Evolutionary conservation across 2,329 filamentous ascomycete species (phyloP).

Genomic region (Colletotrichum echinochloae): DNA sequence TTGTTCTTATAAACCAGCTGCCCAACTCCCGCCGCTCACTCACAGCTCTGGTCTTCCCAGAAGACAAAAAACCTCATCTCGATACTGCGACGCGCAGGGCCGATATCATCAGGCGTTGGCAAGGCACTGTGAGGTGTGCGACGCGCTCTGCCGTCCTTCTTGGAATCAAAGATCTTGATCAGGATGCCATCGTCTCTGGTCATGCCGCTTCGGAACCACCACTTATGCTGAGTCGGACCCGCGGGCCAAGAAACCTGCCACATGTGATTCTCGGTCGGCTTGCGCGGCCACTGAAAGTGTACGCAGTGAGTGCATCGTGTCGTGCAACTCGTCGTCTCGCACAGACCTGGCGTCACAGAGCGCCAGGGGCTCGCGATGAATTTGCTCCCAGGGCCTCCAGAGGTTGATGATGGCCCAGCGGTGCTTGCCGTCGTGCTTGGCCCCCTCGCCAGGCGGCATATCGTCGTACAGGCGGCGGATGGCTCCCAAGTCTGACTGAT

Average conservation of each 20-base stretch:
- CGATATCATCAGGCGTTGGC: slow-evolving; percentile 75
- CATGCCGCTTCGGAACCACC: slow-evolving; percentile 65
- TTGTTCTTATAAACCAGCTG: too few species aligned
- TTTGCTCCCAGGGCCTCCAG: slow-evolving; percentile 61
- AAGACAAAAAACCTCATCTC: slow-evolving; percentile 26
- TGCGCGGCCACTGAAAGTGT: slow-evolving; percentile 45
- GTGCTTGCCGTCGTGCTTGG: slow-evolving; percentile 27
- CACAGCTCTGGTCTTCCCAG: slow-evolving; percentile 26
- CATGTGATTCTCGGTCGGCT: slow-evolving; percentile 48
- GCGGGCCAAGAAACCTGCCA: slow-evolving; percentile 51
- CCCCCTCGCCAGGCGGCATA: slow-evolving; percentile 13
- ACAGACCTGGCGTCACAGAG: slow-evolving; percentile 54
- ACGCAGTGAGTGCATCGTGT: slow-evolving; percentile 33
- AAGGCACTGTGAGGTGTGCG: slow-evolving; percentile 82
- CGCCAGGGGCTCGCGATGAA: slow-evolving; percentile 56
- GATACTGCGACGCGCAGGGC: slow-evolving; percentile 21
- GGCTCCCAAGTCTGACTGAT: slow-evolving; percentile 64
- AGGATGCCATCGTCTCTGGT: slow-evolving; percentile 65
- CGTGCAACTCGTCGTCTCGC: slow-evolving; percentile 51
- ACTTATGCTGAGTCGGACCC: slow-evolving; percentile 52
- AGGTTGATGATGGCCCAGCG: slow-evolving; percentile 45
- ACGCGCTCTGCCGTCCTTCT: slow-evolving; percentile 62
- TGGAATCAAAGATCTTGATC: slow-evolving; percentile 73
- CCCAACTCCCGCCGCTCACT: too few species aligned
- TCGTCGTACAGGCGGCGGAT: slow-evolving; percentile 23